Evolutionary conservation across 2,329 filamentous ascomycete species (phyloP).

Genomic region (Colletotrichum lindemuthianum): DNA sequence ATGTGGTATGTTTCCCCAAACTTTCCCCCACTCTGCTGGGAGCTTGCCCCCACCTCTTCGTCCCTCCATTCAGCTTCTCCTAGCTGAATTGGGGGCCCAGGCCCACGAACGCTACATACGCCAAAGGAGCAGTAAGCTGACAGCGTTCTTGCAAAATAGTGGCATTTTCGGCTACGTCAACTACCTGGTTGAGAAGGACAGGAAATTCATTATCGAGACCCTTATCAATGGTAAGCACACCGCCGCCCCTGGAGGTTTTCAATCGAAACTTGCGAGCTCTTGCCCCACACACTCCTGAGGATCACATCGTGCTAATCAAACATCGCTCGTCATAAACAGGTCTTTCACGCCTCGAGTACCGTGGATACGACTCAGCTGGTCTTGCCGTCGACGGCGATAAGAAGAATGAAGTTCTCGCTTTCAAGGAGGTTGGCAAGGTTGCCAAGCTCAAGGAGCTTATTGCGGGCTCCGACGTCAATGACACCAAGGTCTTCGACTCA

Average conservation of each 20-base stretch:
- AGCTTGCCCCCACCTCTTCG: constrained; percentile 22
- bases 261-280: constrained; percentile 19
- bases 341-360: constrained; percentile 95
- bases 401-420: constrained; percentile 96
- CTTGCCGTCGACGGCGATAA: constrained; percentile 97
- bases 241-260: constrained; percentile 31
- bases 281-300: constrained; percentile 12
- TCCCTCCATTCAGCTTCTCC: constrained; percentile 12
- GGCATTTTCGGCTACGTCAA: constrained; percentile 99
- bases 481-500: constrained; percentile 94
- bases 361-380: constrained; percentile 97
- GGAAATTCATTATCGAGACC: constrained; percentile 94
- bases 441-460: constrained; percentile 95
- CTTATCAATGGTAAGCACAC: constrained; percentile 85
- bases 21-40: constrained; percentile 19
- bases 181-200: constrained; percentile 98
- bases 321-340: constrained; percentile 61
- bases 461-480: constrained; percentile 82
- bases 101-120: background rate
- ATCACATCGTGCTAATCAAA: constrained; percentile 42
- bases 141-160: constrained; percentile 57
- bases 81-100: constrained; percentile 7
- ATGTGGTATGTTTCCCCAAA: constrained; percentile 40
- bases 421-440: constrained; percentile 99
- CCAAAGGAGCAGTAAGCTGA: constrained; percentile 37